Evolutionary conservation across 441 rosid species (phyloP).

Genomic region (Populus trichocarpa): DNA sequence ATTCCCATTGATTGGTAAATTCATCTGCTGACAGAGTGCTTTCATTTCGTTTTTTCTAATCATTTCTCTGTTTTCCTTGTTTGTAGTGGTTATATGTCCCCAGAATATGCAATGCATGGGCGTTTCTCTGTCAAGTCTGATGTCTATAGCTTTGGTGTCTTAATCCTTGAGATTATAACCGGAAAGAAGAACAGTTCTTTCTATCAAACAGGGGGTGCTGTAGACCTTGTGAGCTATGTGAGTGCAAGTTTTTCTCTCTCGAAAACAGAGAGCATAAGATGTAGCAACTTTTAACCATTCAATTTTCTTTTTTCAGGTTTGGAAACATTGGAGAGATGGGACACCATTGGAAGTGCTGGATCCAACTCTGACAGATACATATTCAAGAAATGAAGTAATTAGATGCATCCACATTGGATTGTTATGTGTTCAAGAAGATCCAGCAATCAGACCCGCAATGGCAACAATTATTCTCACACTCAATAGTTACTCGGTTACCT

Average conservation of each 20-base stretch:
- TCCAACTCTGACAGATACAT: conserved; percentile 26
- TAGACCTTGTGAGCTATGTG: conserved; percentile 5
- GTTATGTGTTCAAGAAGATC: conserved; percentile 45
- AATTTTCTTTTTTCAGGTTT: conserved; percentile 25
- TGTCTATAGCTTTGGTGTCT: conserved; percentile 45
- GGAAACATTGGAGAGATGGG: conserved; percentile 36
- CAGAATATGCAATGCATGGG: conserved; percentile 37
- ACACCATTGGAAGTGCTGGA: conserved; percentile 25
- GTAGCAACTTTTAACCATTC: not conserved
- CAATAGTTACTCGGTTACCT: conserved; percentile 22
- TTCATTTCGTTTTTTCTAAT: not conserved
- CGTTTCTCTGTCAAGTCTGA: conserved; percentile 40
- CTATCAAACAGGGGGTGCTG: conserved; percentile 8
- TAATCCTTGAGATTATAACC: conserved; percentile 35
- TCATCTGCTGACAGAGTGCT: not conserved
- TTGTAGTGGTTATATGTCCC: conserved; percentile 34
- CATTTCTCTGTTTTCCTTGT: not conserved
- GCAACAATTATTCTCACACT: conserved; percentile 31
- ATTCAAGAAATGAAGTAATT: conserved; percentile 22
- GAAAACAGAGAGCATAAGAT: not conserved
- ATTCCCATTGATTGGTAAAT: not conserved
- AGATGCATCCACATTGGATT: conserved; percentile 38
- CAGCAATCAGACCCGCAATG: conserved; percentile 37
- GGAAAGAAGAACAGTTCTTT: conserved; percentile 35
- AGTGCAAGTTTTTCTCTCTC: not conserved